Base-by-base conservation (phyloP, 23 red algal genomes). In the Rhodosorus marinus region DNA sequence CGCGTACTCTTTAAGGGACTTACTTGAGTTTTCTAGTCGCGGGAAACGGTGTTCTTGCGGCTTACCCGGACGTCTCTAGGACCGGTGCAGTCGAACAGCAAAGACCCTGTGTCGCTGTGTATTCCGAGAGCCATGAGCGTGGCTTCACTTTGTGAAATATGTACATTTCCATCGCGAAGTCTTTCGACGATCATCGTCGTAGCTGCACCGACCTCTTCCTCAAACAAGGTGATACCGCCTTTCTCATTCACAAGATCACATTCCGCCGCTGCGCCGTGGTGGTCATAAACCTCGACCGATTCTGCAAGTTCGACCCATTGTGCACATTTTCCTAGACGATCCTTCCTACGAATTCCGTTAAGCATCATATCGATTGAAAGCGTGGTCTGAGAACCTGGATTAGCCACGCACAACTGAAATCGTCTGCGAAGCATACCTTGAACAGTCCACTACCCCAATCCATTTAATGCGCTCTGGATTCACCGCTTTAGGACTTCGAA, bases 111-210 rank as follows among this genome's bases (percentile, higher is more conserved):
- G 54, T 67, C 73, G 29, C 49, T 60, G 35, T 67, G 73, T 57
- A 79, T 79, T 24, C 46, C 60, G 22, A 67, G 26, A 15, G 73
- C 60, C 32, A 79, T 35, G 20, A 79, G 64, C 6, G 73, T 79
- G 9, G 59, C 61, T 24, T 79, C 57, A 1, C 8, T 8, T 28
- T 22, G 8, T 8, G 25, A 8, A 8, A 54, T 8, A 8, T 8
- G 50, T 11, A 54, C 19, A 20, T 54, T 54, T 54, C 8, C 50
- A 27, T 52, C 26, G 56, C 51, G 53, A 29, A 79, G 29, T n/a
- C 54, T 35, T 43, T 79, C 73, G 17, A 79, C 60, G 29, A 67
- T 62, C 19, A 79, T 20, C 24, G 60, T 79, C 23, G 51, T 77
- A 11, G 53, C 55, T 0, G 72, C 72, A 33, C 72, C 72, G 4